Conservation (phyloP, 1,284 basidiomycete species). For the Ceratobasidium theobromae region DNA sequence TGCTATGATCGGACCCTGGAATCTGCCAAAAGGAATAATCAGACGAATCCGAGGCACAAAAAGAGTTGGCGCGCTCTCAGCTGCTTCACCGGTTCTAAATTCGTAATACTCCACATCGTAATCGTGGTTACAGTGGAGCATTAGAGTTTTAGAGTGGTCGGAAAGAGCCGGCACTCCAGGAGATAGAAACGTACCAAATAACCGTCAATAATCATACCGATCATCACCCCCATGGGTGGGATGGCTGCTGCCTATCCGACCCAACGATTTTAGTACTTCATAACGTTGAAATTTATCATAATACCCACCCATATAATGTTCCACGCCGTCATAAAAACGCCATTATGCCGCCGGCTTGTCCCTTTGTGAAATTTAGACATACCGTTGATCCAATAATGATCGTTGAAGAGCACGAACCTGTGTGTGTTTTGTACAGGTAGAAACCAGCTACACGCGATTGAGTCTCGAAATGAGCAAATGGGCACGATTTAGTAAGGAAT, state of each 20-base stretch:
- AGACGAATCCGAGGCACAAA: no score
- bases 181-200: background rate
- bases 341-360: background rate
- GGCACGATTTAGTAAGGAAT: no score
- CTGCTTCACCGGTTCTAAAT: no score
- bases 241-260: background rate
- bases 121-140: no score
- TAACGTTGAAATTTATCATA: background rate
- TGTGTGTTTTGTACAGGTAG: background rate
- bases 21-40: background rate
- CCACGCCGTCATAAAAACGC: background rate
- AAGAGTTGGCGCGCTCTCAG: no score
- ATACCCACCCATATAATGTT: conserved; percentile 8
- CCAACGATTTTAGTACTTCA: background rate
- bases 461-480: no score
- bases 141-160: background rate
- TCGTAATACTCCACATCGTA: no score
- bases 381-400: background rate
- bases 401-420: background rate
- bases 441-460: background rate
- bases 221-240: background rate
- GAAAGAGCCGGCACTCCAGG: background rate
- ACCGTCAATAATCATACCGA: background rate
- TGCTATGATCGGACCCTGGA: background rate
- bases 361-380: background rate